Evolutionary conservation across 352 stramenopile genomes (phyloP), one percentile per base, ranked within the genome.

Genomic region (Pseudoperonospora humuli): DNA sequence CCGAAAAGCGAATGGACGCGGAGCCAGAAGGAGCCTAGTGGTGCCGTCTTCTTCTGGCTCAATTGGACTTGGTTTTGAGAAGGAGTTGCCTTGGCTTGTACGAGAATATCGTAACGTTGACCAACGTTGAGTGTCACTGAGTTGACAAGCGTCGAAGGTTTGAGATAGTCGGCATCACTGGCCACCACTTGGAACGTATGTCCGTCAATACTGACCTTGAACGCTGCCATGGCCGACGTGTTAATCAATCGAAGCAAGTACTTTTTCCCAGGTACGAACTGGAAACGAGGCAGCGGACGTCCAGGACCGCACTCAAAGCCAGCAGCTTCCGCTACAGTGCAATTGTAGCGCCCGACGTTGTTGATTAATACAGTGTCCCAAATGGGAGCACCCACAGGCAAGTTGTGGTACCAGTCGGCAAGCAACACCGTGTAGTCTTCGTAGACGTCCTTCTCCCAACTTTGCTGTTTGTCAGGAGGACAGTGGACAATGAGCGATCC

Each of bases 301-400:
- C 45, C 53, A n/a, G 43, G 14, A 13, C 42, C 52, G 14, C 62
- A 73, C n/a, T 58, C 51, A 1, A 54, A 39, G 0, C 50, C 49
- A 1, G 50, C 44, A 38, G 46, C 42, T 14, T 57, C 35, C 7
- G 56, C 55, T 10, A 61, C 56, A 0, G 54, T 60, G 55, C 65
- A 76, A 39, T 76, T 60, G 39, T 68, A 72, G 8, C 49, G 58
- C 1, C 65, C 65, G 25, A 61, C 27, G 2, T 69, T 64, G 40
- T 76, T 76, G 34, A 76, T 67, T 2, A 76, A 26, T 5, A 71
- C 58, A 0, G 65, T 60, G 35, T 72, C 64, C 61, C 61, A 70
- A 29, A 70, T 67, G 7, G 61, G 61, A 27, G 52, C 36, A 2
- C 57, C 61, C 4, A 56, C 47, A 6, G 56, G 52, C 13, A 60